These are phyloP conservation scores for Rhizopogon vulgaris DNA, from an alignment of 768 basidiomycete species.

Conservation along the genomic window DNA sequence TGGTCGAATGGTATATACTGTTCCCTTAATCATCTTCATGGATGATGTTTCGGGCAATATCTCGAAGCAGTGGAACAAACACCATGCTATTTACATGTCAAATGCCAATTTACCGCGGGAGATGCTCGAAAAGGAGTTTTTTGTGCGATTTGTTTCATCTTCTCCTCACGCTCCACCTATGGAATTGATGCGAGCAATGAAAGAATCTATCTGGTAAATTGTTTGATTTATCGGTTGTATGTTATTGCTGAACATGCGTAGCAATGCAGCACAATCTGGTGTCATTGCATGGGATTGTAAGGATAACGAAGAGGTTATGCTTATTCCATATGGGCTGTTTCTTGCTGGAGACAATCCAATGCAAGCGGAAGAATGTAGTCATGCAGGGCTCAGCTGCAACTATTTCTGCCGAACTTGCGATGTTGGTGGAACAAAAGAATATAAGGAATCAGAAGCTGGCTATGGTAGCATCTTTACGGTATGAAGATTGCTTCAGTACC, in stretches of 20 bases:
- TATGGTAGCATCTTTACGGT: no score
- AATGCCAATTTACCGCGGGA: constrained; percentile 13
- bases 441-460: no score
- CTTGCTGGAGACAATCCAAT: constrained; percentile 21
- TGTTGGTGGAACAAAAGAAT: no score
- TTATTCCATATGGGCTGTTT: constrained; percentile 11
- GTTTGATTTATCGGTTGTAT: no score
- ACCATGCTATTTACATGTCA: constrained; percentile 15
- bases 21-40: constrained; percentile 15
- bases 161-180: constrained; percentile 14
- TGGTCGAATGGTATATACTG: no score
- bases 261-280: no score
- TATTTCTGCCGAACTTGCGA: no score
- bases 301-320: constrained; percentile 5
- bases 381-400: no score
- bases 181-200: no score
- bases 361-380: no score
- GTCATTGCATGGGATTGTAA: constrained; percentile 11
- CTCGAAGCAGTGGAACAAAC: constrained; percentile 24
- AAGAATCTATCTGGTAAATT: no score
- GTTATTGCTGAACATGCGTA: background rate
- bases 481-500: no score
- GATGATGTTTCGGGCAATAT: constrained; percentile 24
- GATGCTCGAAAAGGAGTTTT: constrained; percentile 13
- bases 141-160: constrained; percentile 14